phyloP scores from a whole-genome alignment of 2,329 filamentous ascomycete species.

The Colletotrichum phormii region DNA sequence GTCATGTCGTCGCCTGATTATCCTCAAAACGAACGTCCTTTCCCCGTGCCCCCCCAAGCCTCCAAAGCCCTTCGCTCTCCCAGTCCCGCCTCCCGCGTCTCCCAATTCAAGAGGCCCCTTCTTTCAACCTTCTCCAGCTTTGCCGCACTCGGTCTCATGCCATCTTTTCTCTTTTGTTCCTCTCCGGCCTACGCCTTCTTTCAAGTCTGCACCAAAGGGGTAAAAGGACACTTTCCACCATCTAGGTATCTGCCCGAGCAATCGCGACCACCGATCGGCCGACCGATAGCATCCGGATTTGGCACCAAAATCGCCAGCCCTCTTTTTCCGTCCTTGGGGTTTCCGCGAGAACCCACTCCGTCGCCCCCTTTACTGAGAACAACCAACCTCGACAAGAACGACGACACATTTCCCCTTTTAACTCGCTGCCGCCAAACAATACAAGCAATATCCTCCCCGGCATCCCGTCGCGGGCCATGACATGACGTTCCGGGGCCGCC shows the following conservation, averaged over 20 bases:
- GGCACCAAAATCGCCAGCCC: conserved; percentile 15
- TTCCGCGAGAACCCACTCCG: conserved; percentile 14
- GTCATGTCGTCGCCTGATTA: conserved; percentile 26
- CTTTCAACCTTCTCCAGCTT: conserved; percentile 7
- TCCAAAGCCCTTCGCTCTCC: no score
- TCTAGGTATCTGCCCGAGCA: not conserved
- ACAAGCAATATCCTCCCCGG: not conserved
- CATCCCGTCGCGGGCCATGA: conserved; percentile 15
- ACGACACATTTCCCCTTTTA: not conserved
- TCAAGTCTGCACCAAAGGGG: not conserved
- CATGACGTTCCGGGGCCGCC: conserved; percentile 28
- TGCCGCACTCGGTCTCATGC: conserved; percentile 13
- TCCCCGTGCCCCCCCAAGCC: not conserved
- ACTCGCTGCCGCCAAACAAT: not conserved
- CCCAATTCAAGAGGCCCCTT: not conserved
- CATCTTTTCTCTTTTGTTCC: conserved; percentile 1
- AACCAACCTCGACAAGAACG: not conserved
- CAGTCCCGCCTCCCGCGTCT: no score
- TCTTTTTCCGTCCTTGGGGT: not conserved
- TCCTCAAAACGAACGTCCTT: conserved; percentile 27
- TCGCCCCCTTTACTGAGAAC: not conserved
- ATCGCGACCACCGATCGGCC: not conserved
- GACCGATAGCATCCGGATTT: conserved; percentile 12
- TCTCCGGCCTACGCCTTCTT: not conserved
- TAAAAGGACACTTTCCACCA: not conserved